Evolutionary conservation across 1,139 yeast genomes (phyloP).

Genomic region (Arxiozyma slooffiae): DNA sequence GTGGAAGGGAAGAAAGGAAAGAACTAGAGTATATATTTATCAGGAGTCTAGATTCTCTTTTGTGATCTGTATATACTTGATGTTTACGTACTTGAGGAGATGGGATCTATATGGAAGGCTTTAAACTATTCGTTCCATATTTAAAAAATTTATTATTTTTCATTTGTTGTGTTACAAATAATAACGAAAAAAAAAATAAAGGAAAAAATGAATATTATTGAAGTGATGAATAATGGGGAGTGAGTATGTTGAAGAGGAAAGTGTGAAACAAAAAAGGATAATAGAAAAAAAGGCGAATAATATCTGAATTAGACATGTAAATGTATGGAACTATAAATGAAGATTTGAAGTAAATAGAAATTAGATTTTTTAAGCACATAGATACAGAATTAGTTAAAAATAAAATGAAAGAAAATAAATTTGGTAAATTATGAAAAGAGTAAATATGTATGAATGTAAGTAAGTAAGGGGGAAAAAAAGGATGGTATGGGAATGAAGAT

Average conservation of each 20-base stretch:
- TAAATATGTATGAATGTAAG: neutral
- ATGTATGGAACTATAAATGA: neutral
- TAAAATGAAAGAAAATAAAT: neutral
- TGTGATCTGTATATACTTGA: neutral
- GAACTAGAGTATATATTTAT: too few species aligned
- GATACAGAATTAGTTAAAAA: too few species aligned
- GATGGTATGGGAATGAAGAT: neutral
- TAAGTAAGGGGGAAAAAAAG: neutral
- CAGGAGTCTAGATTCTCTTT: too few species aligned
- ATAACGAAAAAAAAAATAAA: too few species aligned
- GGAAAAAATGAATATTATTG: neutral
- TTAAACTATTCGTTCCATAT: too few species aligned
- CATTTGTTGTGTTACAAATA: neutral
- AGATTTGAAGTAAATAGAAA: neutral
- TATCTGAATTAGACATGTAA: neutral
- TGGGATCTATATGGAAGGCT: neutral
- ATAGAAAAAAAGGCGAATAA: neutral
- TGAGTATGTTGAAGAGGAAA: neutral
- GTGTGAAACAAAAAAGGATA: too few species aligned
- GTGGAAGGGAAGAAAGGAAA: neutral
- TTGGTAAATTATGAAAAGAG: neutral
- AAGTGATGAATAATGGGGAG: too few species aligned
- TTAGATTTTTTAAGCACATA: neutral
- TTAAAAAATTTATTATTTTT: too few species aligned
- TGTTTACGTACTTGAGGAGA: neutral